Evolutionary conservation across 805 yeast genomes (phyloP).

Genomic region (Metschnikowia cubensis): DNA sequence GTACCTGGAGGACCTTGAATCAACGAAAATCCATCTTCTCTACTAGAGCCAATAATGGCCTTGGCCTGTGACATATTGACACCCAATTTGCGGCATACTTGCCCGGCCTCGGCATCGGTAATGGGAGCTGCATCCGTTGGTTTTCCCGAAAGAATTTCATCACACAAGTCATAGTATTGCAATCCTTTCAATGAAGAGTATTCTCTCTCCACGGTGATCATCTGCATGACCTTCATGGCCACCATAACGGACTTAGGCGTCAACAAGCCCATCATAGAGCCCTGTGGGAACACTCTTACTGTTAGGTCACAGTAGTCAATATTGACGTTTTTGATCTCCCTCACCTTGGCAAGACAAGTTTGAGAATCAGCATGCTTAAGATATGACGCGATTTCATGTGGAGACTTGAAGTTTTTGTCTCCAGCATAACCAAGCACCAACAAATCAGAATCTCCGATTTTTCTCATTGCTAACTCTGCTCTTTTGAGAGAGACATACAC

Average conservation of each 20-base stretch:
- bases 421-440: constrained; percentile 49
- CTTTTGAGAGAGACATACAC: constrained; percentile 70
- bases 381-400: constrained; percentile 21
- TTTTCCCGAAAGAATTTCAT: constrained; percentile 60
- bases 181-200: constrained; percentile 78
- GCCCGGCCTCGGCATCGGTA: constrained; percentile 34
- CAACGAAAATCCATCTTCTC: constrained; percentile 71
- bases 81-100: constrained; percentile 46
- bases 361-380: constrained; percentile 27
- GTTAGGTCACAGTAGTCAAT: constrained; percentile 73
- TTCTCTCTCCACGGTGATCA: constrained; percentile 93
- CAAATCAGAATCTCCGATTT: constrained; percentile 72
- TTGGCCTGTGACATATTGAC: constrained; percentile 88
- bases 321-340: constrained; percentile 62
- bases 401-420: constrained; percentile 16
- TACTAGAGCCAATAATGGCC: constrained; percentile 75
- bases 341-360: constrained; percentile 79
- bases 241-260: constrained; percentile 61
- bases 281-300: constrained; percentile 57
- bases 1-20: constrained; percentile 99
- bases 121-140: constrained; percentile 46
- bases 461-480: constrained; percentile 45
- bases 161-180: constrained; percentile 72
- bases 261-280: constrained; percentile 49
- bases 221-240: constrained; percentile 74